Conservation (phyloP, 768 basidiomycete genomes). For the Macrocybe gigantea region DNA sequence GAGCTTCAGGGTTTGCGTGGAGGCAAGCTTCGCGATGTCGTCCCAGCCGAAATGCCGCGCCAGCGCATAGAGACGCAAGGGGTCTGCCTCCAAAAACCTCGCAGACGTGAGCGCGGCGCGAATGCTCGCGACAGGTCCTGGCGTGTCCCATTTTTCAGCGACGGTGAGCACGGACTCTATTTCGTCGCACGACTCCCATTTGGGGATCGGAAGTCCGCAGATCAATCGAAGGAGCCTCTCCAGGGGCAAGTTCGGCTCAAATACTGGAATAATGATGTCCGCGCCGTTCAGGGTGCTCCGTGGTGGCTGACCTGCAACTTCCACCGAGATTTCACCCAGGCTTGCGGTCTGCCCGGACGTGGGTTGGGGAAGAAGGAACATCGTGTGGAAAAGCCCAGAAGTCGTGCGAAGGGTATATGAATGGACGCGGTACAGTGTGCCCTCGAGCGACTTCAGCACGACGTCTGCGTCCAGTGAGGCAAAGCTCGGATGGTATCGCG, state of each 20-base stretch:
- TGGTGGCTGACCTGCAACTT: background rate
- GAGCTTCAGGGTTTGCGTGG: conserved; percentile 50
- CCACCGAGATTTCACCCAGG: background rate
- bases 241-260: conserved; percentile 39
- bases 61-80: conserved; percentile 48
- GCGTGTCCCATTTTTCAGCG: conserved; percentile 70
- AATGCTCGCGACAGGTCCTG: conserved; percentile 50
- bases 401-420: conserved; percentile 51
- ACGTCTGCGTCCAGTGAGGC: conserved; percentile 28
- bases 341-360: conserved; percentile 1
- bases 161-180: conserved; percentile 51
- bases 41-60: conserved; percentile 60
- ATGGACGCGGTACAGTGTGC: conserved; percentile 50
- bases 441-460: conserved; percentile 34
- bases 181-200: conserved; percentile 42
- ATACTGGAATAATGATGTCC: conserved; percentile 24
- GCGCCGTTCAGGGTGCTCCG: background rate
- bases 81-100: conserved; percentile 35
- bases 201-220: conserved; percentile 45
- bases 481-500: conserved; percentile 25
- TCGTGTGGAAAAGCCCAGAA: conserved; percentile 55
- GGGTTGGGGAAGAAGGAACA: conserved; percentile 55
- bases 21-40: conserved; percentile 50
- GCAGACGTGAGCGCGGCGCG: conserved; percentile 46
- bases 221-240: conserved; percentile 53